phyloP scores from a whole-genome alignment of 306 rosid species.

The Quercus wislizeni region DNA sequence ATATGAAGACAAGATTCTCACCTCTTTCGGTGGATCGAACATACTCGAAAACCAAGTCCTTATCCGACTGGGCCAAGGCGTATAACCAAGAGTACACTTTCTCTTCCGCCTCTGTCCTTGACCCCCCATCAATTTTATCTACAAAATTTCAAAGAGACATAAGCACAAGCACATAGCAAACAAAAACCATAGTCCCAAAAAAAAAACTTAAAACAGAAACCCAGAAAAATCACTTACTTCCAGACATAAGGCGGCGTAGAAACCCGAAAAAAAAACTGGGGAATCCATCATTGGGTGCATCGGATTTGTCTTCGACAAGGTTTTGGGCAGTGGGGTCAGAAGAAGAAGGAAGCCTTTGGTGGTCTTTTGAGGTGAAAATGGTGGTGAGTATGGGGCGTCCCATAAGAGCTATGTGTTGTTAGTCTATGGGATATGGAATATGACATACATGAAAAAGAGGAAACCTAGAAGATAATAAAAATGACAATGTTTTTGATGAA shows the following conservation, averaged over 20 bases:
- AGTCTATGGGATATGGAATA: neutral
- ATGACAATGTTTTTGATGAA: neutral
- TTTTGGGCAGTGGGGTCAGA: constrained; percentile 34
- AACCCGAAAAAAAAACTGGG: constrained; percentile 10
- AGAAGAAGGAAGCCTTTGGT: constrained; percentile 35
- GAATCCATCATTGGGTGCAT: constrained; percentile 18
- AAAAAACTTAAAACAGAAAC: neutral
- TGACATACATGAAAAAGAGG: neutral
- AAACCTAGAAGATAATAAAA: neutral
- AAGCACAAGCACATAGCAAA: constrained; percentile 20
- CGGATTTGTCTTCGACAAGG: constrained; percentile 36
- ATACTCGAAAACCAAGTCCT: constrained; percentile 65
- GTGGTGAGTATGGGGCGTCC: constrained; percentile 38
- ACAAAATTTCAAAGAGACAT: constrained; percentile 15
- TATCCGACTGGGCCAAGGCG: constrained; percentile 64
- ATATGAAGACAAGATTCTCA: constrained; percentile 9
- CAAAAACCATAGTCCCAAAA: neutral
- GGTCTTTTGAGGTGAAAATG: constrained; percentile 26
- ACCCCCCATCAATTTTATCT: constrained; percentile 69
- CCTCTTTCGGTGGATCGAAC: constrained; percentile 89
- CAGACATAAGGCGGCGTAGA: constrained; percentile 30
- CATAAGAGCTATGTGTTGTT: constrained; percentile 26
- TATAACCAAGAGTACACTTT: constrained; percentile 72
- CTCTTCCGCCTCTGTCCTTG: constrained; percentile 67
- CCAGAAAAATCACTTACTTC: constrained; percentile 27